phyloP scores from a whole-genome alignment of 495 filamentous ascomycete species.

The Lophium mytilinum region DNA sequence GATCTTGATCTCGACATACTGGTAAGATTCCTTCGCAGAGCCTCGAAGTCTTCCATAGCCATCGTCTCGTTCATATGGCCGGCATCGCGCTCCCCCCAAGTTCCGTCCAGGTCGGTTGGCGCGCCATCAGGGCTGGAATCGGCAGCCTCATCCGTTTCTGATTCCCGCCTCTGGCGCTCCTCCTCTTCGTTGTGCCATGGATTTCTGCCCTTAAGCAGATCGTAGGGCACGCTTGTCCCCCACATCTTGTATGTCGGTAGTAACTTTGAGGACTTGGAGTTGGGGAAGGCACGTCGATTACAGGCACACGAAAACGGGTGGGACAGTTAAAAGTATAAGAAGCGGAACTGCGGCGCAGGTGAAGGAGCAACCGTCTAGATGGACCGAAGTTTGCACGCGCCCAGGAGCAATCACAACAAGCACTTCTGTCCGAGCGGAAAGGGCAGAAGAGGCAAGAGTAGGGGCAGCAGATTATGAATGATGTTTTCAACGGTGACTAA shows the following conservation, averaged over 20 bases:
- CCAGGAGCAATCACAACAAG: too few relatives aligned
- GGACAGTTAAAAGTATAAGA: too few relatives aligned
- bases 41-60: slow-evolving; percentile 66
- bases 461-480: too few relatives aligned
- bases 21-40: slow-evolving; percentile 57
- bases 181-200: slow-evolving; percentile 17
- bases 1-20: slow-evolving; percentile 49
- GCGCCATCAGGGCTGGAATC: not conserved
- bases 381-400: too few relatives aligned
- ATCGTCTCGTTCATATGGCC: slow-evolving; percentile 53
- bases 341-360: too few relatives aligned
- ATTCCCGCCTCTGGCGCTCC: not conserved
- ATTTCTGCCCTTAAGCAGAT: not conserved
- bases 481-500: too few relatives aligned
- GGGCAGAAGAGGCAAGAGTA: too few relatives aligned
- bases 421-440: too few relatives aligned
- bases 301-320: too few relatives aligned
- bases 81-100: slow-evolving; percentile 67
- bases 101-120: slow-evolving; percentile 41
- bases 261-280: too few relatives aligned
- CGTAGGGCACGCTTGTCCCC: not conserved
- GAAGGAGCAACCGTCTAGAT: too few relatives aligned
- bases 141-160: not conserved
- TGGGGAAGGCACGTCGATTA: too few relatives aligned
- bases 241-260: not conserved